Evolutionary conservation across 2,329 filamentous ascomycete species (phyloP).

Genomic region (Onygenales sp.): DNA sequence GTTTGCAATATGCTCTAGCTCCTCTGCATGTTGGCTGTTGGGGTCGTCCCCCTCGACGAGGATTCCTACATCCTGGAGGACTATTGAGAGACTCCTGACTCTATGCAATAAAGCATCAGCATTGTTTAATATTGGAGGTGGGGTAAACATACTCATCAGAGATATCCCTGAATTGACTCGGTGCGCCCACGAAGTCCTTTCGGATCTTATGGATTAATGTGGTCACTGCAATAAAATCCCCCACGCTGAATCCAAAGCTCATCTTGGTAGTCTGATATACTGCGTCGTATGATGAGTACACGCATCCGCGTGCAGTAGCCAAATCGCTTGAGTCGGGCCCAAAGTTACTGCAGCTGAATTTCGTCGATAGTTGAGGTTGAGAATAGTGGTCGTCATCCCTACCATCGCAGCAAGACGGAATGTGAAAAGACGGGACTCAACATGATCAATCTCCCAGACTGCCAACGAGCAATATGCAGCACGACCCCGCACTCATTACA

Average conservation of each 20-base stretch:
- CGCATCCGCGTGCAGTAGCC: too few species aligned
- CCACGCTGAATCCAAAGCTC: slow-evolving; percentile 27
- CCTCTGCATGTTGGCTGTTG: slow-evolving; percentile 10
- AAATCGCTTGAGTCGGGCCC: too few species aligned
- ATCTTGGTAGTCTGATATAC: slow-evolving; percentile 9
- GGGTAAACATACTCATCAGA: slow-evolving; percentile 15
- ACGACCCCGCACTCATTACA: too few species aligned
- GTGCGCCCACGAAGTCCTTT: slow-evolving; percentile 18
- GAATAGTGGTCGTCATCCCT: too few species aligned
- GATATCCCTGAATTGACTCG: slow-evolving; percentile 18
- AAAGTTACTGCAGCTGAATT: too few species aligned
- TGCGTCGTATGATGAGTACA: too few species aligned
- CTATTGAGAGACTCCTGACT: slow-evolving; percentile 17
- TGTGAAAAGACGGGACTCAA: too few species aligned
- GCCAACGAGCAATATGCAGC: too few species aligned
- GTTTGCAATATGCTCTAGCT: slow-evolving; percentile 10
- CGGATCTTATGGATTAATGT: slow-evolving; percentile 18
- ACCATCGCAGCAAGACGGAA: too few species aligned
- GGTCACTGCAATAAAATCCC: slow-evolving; percentile 23
- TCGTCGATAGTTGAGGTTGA: too few species aligned
- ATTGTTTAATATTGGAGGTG: background rate
- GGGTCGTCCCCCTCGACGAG: slow-evolving; percentile 11
- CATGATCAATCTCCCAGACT: too few species aligned
- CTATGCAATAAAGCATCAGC: slow-evolving; percentile 7
- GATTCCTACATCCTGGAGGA: slow-evolving; percentile 18